Conservation (phyloP, 2,329 filamentous ascomycete species). For the Neonectria punicea region DNA sequence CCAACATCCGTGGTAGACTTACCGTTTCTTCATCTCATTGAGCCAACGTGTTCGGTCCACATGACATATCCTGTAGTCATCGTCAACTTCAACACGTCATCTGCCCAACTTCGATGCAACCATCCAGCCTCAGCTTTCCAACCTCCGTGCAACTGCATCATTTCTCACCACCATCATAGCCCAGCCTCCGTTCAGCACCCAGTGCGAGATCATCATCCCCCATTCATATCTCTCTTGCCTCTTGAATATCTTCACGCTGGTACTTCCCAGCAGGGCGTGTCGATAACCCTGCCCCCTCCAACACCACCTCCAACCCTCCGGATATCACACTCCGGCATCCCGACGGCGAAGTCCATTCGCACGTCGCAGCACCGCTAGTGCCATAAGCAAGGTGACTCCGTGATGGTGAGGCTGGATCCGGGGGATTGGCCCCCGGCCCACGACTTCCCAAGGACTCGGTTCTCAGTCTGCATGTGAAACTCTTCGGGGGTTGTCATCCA, state of each 20-base stretch:
- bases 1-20: neutral
- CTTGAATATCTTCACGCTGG: neutral
- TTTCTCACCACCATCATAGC: neutral
- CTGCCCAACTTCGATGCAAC: neutral
- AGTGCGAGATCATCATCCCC: constrained; percentile 17
- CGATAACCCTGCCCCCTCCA: constrained; percentile 20
- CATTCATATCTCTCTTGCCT: neutral
- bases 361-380: constrained; percentile 19
- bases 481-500: constrained; percentile 5
- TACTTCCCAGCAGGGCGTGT: constrained; percentile 28
- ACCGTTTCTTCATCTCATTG: neutral
- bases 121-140: neutral
- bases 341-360: constrained; percentile 27
- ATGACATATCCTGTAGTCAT: neutral
- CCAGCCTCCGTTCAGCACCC: constrained; percentile 9
- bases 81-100: neutral
- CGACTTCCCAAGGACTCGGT: constrained; percentile 16
- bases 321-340: constrained; percentile 13
- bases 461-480: constrained; percentile 26
- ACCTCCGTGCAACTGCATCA: neutral
- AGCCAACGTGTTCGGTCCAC: neutral
- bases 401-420: constrained; percentile 22
- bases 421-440: constrained; percentile 8
- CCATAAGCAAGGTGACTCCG: constrained; percentile 25
- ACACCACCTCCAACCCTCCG: constrained; percentile 6